phyloP scores from a whole-genome alignment of 148 eudicot genomes.

The Fallopia convolvulus region DNA sequence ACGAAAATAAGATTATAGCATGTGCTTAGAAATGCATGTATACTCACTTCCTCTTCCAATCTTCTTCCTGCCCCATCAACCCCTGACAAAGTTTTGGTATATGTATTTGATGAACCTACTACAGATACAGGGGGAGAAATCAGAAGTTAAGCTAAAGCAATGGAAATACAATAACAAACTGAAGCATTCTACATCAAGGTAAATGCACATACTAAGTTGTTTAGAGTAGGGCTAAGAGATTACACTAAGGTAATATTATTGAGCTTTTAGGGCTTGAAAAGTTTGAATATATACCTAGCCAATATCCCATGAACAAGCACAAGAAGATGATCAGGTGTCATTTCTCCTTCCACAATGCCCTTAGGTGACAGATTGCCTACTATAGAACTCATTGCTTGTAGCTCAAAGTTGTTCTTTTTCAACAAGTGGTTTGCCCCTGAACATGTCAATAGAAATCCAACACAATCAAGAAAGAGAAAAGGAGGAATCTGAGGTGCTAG shows the following conservation, averaged over 20 bases:
- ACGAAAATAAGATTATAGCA: neutral
- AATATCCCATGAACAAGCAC: conserved; percentile 96
- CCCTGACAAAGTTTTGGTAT: conserved; percentile 77
- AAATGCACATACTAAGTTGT: neutral
- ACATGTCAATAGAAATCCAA: conserved; percentile 8
- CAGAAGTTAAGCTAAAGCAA: no score
- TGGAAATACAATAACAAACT: neutral
- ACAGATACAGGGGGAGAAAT: no score
- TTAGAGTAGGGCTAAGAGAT: no score
- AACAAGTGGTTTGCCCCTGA: conserved; percentile 43
- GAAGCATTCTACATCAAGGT: neutral
- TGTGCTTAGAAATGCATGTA: neutral
- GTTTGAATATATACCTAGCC: conserved; percentile 52
- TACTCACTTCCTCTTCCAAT: conserved; percentile 90
- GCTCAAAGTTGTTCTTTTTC: conserved; percentile 33
- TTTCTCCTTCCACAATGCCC: conserved; percentile 22
- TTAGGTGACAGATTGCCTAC: conserved; percentile 40
- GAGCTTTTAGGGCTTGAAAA: neutral
- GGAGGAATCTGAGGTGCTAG: neutral
- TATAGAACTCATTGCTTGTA: conserved; percentile 59
- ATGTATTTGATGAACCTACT: conserved; percentile 92
- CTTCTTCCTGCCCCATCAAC: conserved; percentile 93
- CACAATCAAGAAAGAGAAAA: neutral
- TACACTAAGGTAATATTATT: neutral
- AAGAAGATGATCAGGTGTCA: conserved; percentile 80